Evolutionary conservation across 345 rosid species (phyloP).

Genomic region (Iberis pinnata): DNA sequence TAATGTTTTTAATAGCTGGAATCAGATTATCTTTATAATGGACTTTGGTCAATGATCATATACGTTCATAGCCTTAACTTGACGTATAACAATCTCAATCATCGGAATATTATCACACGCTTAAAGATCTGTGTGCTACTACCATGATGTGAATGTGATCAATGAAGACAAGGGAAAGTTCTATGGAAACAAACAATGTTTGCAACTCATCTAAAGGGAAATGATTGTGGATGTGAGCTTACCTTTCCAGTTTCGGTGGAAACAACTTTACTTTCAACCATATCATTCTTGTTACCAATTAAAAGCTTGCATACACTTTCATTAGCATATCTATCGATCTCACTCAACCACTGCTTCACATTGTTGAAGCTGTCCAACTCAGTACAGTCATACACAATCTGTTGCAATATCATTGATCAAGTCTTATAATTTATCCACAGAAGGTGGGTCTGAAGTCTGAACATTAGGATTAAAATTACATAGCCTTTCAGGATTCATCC

Average conservation of each 20-base stretch:
- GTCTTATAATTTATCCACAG: not conserved
- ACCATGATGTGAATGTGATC: not conserved
- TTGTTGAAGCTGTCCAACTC: slow-evolving; percentile 89
- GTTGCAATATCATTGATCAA: slow-evolving; percentile 24
- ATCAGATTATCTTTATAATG: not conserved
- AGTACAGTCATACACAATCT: slow-evolving; percentile 79
- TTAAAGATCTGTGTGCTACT: not conserved
- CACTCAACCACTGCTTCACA: slow-evolving; percentile 83
- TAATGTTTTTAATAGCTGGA: not conserved
- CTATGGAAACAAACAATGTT: not conserved
- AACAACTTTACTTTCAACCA: slow-evolving; percentile 71
- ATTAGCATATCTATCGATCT: slow-evolving; percentile 81
- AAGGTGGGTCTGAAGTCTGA: not conserved
- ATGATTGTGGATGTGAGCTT: not conserved
- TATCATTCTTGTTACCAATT: slow-evolving; percentile 78
- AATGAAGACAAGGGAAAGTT: slow-evolving; percentile 3
- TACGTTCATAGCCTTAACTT: not conserved
- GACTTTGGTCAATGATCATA: not conserved
- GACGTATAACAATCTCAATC: not conserved
- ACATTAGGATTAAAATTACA: not conserved
- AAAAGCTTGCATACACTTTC: slow-evolving; percentile 83
- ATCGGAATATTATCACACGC: not conserved
- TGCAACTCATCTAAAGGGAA: slow-evolving; percentile 1
- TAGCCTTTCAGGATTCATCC: not conserved
- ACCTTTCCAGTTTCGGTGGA: slow-evolving; percentile 85